A percentile compares a stretch with the other conserved stretches of the same genome.
Conservation (phyloP, 2,329 filamentous ascomycete species). For the Cytospora leucostoma region DNA sequence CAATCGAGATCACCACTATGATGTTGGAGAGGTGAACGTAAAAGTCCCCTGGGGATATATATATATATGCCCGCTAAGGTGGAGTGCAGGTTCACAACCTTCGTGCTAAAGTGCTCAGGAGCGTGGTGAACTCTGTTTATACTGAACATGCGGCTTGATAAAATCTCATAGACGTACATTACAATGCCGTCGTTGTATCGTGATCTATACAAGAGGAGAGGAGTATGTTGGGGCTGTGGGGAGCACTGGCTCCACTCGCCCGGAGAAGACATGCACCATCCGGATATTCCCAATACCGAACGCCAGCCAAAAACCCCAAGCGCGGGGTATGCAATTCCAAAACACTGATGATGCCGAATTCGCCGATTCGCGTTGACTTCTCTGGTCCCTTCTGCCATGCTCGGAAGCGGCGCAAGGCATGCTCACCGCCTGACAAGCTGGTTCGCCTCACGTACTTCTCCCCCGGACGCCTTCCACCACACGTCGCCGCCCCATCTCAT, state of each 20-base stretch:
- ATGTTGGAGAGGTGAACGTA: too few relatives aligned
- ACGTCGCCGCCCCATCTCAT: constrained; percentile 90
- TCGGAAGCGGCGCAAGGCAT: neutral
- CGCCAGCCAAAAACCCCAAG: constrained; percentile 21
- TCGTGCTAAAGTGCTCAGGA: constrained; percentile 58
- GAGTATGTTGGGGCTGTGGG: constrained; percentile 13
- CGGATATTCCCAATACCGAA: constrained; percentile 15
- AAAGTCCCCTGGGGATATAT: too few relatives aligned
- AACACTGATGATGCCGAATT: neutral
- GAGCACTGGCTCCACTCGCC: constrained; percentile 4
- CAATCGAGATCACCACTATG: too few relatives aligned
- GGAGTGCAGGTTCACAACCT: constrained; percentile 58
- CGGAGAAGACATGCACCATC: constrained; percentile 18
- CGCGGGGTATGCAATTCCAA: constrained; percentile 4
- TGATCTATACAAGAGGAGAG: constrained; percentile 18
- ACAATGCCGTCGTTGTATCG: constrained; percentile 10
- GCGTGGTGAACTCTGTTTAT: constrained; percentile 42
- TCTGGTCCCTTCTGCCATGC: neutral
- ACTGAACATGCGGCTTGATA: neutral
- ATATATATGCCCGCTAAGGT: too few relatives aligned
- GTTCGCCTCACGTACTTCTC: constrained; percentile 55
- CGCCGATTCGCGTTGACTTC: too few relatives aligned
- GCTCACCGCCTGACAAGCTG: constrained; percentile 8
- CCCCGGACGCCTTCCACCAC: constrained; percentile 88
- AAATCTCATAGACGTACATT: constrained; percentile 8